Percentiles rank a stretch among this genome's conserved stretches.
These are phyloP conservation scores for Domatiomyces globalis DNA, from an alignment of 2,329 filamentous ascomycete genomes.

Conservation along the genomic window DNA sequence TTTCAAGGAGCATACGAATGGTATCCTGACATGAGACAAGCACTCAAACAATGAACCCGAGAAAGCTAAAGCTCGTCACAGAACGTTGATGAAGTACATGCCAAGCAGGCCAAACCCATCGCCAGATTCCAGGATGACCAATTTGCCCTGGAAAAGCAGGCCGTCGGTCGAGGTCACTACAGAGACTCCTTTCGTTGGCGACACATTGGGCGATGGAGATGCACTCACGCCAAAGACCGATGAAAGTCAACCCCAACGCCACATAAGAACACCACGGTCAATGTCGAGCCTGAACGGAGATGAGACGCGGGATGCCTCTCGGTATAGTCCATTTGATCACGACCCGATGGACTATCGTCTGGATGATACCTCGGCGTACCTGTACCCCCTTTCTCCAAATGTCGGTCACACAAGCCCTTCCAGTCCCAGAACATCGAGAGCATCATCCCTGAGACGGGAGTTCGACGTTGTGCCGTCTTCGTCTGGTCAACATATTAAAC, in stretches of 20 bases:
- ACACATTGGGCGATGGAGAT: no score
- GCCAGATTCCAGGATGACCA: neutral
- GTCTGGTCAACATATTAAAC: neutral
- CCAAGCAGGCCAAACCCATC: neutral
- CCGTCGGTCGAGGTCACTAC: no score
- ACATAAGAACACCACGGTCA: neutral
- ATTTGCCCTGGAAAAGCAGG: neutral
- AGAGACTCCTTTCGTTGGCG: no score
- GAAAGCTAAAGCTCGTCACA: neutral
- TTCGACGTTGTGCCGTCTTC: neutral
- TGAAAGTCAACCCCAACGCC: neutral
- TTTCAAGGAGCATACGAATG: neutral
- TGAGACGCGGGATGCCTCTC: neutral
- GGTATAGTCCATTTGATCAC: neutral
- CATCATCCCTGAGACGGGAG: neutral
- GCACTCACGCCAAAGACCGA: neutral
- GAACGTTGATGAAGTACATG: neutral
- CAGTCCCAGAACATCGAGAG: neutral
- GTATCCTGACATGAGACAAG: neutral
- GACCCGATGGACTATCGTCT: neutral
- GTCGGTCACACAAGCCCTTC: no score
- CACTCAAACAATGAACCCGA: neutral
- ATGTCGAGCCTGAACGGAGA: neutral
- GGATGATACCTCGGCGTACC: no score
- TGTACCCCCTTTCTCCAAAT: no score